Evolutionary conservation across 208 protist genomes (phyloP).

Genomic region (Zelonia costaricensis): DNA sequence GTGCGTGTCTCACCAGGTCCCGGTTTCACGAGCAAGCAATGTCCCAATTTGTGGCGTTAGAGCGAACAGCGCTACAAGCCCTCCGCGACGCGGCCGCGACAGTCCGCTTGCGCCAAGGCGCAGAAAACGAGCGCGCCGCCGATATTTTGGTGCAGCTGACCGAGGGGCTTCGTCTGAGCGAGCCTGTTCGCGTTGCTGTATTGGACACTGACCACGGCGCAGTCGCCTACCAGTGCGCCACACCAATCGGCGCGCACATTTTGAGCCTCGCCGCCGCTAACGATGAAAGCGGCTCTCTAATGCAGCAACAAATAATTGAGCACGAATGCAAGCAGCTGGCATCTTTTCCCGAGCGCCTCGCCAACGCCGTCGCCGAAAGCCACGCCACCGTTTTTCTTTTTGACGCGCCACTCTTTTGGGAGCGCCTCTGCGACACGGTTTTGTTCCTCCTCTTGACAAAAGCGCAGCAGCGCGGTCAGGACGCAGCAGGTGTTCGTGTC

Average conservation of each 20-base stretch:
- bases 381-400: slow-evolving; percentile 9
- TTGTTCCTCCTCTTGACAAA: slow-evolving; percentile 23
- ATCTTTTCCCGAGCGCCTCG: slow-evolving; percentile 36
- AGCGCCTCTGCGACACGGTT: slow-evolving; percentile 27
- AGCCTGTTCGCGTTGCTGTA: slow-evolving; percentile 7
- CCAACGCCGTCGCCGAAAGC: slow-evolving; percentile 8
- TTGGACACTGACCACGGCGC: background rate
- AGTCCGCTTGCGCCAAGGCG: background rate
- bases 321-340: slow-evolving; percentile 19
- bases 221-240: slow-evolving; percentile 8
- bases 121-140: background rate
- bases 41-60: background rate
- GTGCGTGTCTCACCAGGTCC: too few relatives aligned
- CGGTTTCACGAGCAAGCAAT: too few relatives aligned
- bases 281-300: background rate
- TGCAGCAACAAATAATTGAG: slow-evolving; percentile 8
- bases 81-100: background rate
- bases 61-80: background rate
- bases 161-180: slow-evolving; percentile 11
- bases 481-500: background rate
- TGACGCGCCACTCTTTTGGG: slow-evolving; percentile 21
- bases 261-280: slow-evolving; percentile 5
- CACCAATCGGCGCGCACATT: slow-evolving; percentile 10
- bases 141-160: slow-evolving; percentile 4
- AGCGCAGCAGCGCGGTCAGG: slow-evolving; percentile 1